Base-by-base conservation (phyloP, 2,329 filamentous ascomycete species). In the Phaeosphaeriaceae sp. region DNA sequence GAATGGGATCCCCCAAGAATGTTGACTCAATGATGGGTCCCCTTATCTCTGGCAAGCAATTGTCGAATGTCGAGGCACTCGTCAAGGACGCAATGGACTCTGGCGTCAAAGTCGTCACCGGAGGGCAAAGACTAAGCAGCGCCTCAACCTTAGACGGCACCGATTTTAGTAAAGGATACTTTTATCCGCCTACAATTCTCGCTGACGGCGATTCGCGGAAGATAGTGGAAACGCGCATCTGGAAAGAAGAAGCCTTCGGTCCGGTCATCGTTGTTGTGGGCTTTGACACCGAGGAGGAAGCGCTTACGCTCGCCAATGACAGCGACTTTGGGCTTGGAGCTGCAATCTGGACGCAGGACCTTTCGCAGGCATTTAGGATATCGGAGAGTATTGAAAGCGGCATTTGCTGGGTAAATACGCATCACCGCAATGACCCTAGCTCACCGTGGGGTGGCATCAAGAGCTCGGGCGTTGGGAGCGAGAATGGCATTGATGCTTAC, bases 381-480 rank as follows among this genome's bases (percentile, higher is more conserved):
- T 79, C 81, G 0, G 79, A 78, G 3, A 69, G 67, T 17, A 83
- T 85, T 15, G 81, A 84, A 17, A 79, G 82, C 1, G 82, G 81
- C 1, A 83, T 84, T 27, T 76, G 80, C 27, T 83, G 70, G 79
- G 73, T 78, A 17, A 84, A 82, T 61, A 82, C 78, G 0, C 89
- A 91, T 74, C 89, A 91, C 70, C 83, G 89, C 33, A 91, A 91
- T 65, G 89, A 91, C 63, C 89, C 89, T 0, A 88, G 88, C 64
- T 88, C 88, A 57, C 87, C 89, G 0, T 89, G 89, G 89, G 89
- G 89, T 24, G 87, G 89, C 1, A 80, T 85, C 27, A 87, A 87
- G 65, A 80, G 79, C 36, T 82, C 84, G 1, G 89, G 89, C 1
- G 83, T 91, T 0, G 89, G 89, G 1, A 91, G 88, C 59, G 90